phyloP scores from a whole-genome alignment of 1,284 basidiomycete genomes.

The Apiotrichum mycotoxinovorans region DNA sequence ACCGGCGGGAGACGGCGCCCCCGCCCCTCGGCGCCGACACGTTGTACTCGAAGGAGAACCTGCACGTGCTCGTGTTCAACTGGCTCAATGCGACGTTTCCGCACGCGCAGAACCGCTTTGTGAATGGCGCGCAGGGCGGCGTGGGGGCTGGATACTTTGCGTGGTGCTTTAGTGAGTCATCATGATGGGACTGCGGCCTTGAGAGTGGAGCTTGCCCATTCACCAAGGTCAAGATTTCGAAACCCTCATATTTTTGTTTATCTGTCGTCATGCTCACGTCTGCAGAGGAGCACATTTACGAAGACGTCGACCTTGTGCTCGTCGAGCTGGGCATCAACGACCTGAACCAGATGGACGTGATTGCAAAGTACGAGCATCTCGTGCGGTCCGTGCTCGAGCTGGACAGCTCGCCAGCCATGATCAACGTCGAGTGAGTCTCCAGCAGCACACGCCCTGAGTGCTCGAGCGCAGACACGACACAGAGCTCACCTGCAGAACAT shows the following conservation, averaged over 20 bases:
- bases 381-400: conserved; percentile 40
- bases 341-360: conserved; percentile 29
- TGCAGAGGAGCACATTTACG: conserved; percentile 45
- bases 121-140: conserved; percentile 47
- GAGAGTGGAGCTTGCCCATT: too few species aligned
- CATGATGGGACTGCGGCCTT: too few species aligned
- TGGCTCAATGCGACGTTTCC: conserved; percentile 45
- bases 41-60: conserved; percentile 46
- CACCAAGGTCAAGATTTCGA: too few species aligned
- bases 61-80: conserved; percentile 44
- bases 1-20: background rate
- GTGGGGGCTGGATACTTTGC: conserved; percentile 45
- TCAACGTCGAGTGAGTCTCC: conserved; percentile 46
- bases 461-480: too few species aligned
- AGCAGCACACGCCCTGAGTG: background rate
- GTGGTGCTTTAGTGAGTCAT: conserved; percentile 47
- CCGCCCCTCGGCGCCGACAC: conserved; percentile 29
- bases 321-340: conserved; percentile 48
- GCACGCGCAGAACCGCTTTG: conserved; percentile 30
- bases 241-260: too few species aligned
- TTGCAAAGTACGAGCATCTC: conserved; percentile 42
- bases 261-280: too few species aligned
- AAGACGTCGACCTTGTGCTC: conserved; percentile 40
- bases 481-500: conserved; percentile 28
- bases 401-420: conserved; percentile 38